Evolutionary conservation across 1,284 basidiomycete species (phyloP).

Genomic region (Thecaphora thlaspeos): DNA sequence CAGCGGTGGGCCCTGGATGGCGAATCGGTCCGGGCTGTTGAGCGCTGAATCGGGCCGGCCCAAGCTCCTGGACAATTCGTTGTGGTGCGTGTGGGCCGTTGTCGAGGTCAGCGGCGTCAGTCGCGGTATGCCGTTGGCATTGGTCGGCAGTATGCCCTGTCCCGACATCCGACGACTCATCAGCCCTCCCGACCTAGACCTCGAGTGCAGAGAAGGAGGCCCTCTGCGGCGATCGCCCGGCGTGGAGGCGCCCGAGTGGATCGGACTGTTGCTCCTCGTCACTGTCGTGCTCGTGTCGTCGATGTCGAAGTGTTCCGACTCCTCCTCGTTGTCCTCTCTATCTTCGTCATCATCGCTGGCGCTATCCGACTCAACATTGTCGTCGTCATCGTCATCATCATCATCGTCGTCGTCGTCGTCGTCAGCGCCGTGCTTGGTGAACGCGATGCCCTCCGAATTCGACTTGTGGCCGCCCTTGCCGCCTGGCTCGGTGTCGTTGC

Average conservation of each 20-base stretch:
- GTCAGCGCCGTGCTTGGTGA: constrained; percentile 19
- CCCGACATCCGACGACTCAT: not conserved
- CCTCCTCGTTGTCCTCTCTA: constrained; percentile 31
- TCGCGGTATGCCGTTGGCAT: constrained; percentile 16
- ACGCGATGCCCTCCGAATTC: constrained; percentile 18
- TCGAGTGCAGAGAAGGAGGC: not conserved
- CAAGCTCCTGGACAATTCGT: not conserved
- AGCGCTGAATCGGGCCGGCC: constrained; percentile 18
- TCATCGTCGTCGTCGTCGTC: constrained; percentile 16
- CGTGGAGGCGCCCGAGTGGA: constrained; percentile 1
- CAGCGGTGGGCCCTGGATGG: constrained; percentile 44
- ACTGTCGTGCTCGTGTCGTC: constrained; percentile 47
- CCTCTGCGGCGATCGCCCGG: not conserved
- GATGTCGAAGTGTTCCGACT: constrained; percentile 52
- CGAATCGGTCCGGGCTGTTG: constrained; percentile 49
- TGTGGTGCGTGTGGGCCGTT: not conserved
- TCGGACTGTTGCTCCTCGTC: constrained; percentile 36
- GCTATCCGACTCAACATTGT: constrained; percentile 11
- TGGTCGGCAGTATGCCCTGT: constrained; percentile 1
- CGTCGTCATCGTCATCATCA: constrained; percentile 26
- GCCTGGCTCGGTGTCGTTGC: constrained; percentile 62
- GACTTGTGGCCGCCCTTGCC: constrained; percentile 16
- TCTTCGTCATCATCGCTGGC: constrained; percentile 14
- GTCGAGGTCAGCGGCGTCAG: constrained; percentile 22
- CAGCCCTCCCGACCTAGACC: no score